Conservation (phyloP, 176 grass and related monocot genomes). For the Guadua angustifolia region DNA sequence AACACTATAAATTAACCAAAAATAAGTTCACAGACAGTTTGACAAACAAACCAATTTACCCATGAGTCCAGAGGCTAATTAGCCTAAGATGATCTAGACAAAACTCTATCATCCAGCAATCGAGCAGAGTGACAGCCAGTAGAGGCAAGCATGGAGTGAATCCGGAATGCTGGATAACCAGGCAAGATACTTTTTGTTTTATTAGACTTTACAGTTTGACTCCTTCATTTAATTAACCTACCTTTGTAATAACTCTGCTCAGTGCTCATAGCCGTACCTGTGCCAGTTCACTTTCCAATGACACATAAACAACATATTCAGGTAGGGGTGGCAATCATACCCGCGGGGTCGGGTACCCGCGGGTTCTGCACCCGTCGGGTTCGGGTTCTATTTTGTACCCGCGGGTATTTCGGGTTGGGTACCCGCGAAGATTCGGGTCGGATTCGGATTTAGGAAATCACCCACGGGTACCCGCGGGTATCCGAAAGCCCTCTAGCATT, state of each 20-base stretch:
- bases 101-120: conserved; percentile 6
- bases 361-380: too few species aligned
- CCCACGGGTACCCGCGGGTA: too few species aligned
- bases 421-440: too few species aligned
- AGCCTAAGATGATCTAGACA: neutral
- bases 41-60: neutral
- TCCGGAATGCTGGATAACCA: conserved; percentile 1
- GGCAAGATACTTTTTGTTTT: neutral
- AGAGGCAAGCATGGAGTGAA: conserved; percentile 14
- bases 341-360: too few species aligned
- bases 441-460: too few species aligned
- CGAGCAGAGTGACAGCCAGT: neutral
- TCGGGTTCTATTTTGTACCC: too few species aligned
- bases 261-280: conserved; percentile 2
- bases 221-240: conserved; percentile 16
- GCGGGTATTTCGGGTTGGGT: too few species aligned
- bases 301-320: conserved; percentile 16
- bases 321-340: neutral
- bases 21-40: neutral
- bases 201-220: neutral
- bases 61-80: neutral
- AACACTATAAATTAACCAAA: too few species aligned
- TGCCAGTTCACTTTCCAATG: neutral
- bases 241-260: neutral
- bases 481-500: too few species aligned